A percentile compares a stretch with the other conserved stretches of the same genome.
These are phyloP conservation scores for Dacryopinax primogenitus DNA, from an alignment of 768 basidiomycete genomes.

Conservation along the genomic window DNA sequence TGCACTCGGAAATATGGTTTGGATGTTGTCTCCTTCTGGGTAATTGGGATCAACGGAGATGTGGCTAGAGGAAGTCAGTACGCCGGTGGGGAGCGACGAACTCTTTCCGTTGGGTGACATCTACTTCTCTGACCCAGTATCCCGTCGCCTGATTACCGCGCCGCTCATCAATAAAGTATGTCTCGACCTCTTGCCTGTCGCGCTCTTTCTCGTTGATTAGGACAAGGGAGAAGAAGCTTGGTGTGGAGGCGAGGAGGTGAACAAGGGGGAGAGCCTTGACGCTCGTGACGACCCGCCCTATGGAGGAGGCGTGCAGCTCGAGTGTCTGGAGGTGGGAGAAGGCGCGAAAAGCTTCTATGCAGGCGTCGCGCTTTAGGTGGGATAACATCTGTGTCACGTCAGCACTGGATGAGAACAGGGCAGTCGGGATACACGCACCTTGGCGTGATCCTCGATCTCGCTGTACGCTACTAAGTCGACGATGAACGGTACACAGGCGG, in stretches of 20 bases:
- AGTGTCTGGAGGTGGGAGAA: background rate
- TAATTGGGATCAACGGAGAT: background rate
- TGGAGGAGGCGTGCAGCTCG: background rate
- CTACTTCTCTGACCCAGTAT: background rate
- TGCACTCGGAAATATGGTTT: too few relatives aligned
- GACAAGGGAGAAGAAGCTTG: background rate
- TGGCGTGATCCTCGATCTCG: background rate
- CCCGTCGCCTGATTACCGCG: background rate
- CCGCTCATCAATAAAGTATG: background rate
- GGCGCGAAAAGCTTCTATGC: background rate
- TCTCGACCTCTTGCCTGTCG: background rate
- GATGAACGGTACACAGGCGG: background rate
- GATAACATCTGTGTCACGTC: background rate
- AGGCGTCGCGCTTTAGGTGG: background rate
- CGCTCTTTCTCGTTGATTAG: background rate
- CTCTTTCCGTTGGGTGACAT: background rate
- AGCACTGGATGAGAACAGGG: background rate
- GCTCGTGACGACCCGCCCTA: background rate
- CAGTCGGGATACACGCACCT: too few relatives aligned
- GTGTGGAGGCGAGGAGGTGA: background rate
- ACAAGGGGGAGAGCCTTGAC: background rate
- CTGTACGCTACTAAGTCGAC: slow-evolving; percentile 3
- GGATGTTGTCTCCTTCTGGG: background rate
- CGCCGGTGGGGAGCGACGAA: background rate
- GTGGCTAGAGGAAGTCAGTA: background rate